A percentile compares a stretch with the other conserved stretches of the same genome.
phyloP scores from a whole-genome alignment of 2,329 filamentous ascomycete species.

The Trichophyton benhamiae region DNA sequence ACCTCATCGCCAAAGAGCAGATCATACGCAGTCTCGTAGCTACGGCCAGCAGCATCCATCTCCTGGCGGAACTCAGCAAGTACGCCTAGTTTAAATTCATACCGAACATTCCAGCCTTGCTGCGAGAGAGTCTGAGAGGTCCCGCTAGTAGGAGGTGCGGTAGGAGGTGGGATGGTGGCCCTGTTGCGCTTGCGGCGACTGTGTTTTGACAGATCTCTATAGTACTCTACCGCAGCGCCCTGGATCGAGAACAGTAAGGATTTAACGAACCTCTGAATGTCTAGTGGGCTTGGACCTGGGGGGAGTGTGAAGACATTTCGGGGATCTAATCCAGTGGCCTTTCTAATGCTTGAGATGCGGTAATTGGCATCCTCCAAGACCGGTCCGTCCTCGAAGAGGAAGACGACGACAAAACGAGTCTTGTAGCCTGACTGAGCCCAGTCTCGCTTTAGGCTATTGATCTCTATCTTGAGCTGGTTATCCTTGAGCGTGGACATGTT shows the following conservation, averaged over 20 bases:
- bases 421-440: constrained; percentile 53
- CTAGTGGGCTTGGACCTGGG: constrained; percentile 55
- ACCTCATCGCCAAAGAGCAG: constrained; percentile 69
- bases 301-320: constrained; percentile 80
- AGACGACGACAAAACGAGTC: constrained; percentile 61
- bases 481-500: constrained; percentile 68
- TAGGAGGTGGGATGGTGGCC: constrained; percentile 65
- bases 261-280: constrained; percentile 61
- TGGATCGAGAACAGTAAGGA: constrained; percentile 63
- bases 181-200: constrained; percentile 75
- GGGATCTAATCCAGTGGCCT: constrained; percentile 65
- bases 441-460: constrained; percentile 60
- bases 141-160: constrained; percentile 66
- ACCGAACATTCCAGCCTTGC: constrained; percentile 83
- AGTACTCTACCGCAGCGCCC: constrained; percentile 71
- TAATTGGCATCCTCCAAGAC: constrained; percentile 55
- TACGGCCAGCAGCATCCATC: constrained; percentile 72
- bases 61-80: constrained; percentile 91
- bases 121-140: constrained; percentile 76
- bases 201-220: constrained; percentile 87
- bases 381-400: constrained; percentile 62
- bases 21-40: constrained; percentile 80
- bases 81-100: constrained; percentile 84
- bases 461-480: constrained; percentile 76
- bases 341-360: constrained; percentile 64